phyloP scores from a whole-genome alignment of 2,329 filamentous ascomycete genomes.

The Phialemoniopsis sp. region DNA sequence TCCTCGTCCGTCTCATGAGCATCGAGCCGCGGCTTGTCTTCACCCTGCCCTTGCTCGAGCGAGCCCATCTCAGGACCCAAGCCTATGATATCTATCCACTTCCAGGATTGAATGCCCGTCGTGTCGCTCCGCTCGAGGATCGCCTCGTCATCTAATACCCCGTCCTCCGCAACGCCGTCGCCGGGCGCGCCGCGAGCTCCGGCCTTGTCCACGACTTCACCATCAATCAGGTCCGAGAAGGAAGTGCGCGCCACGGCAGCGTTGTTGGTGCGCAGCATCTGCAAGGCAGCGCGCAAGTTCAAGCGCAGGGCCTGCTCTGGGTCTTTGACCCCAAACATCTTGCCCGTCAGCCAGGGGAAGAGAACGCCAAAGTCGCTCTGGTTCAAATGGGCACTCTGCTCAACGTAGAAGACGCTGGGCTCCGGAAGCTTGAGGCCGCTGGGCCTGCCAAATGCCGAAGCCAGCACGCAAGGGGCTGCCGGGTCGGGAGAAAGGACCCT shows the following conservation, averaged over 20 bases:
- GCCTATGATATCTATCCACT: slow-evolving; percentile 48
- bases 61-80: slow-evolving; percentile 29
- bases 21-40: slow-evolving; percentile 10
- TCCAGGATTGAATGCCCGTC: slow-evolving; percentile 39
- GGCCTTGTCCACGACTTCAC: slow-evolving; percentile 30
- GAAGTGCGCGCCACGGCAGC: slow-evolving; percentile 46
- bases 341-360: slow-evolving; percentile 67
- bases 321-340: slow-evolving; percentile 51
- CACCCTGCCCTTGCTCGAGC: slow-evolving; percentile 6
- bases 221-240: slow-evolving; percentile 44
- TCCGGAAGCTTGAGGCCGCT: slow-evolving; percentile 36
- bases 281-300: slow-evolving; percentile 54
- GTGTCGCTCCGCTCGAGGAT: slow-evolving; percentile 43
- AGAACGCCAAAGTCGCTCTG: slow-evolving; percentile 82
- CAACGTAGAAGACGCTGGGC: slow-evolving; percentile 72
- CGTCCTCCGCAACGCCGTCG: slow-evolving; percentile 22
- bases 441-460: slow-evolving; percentile 35
- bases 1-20: slow-evolving; percentile 17
- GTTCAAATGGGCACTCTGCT: slow-evolving; percentile 71
- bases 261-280: slow-evolving; percentile 47
- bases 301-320: slow-evolving; percentile 56
- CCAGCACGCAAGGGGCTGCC: slow-evolving; percentile 30
- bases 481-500: slow-evolving; percentile 58
- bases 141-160: slow-evolving; percentile 40
- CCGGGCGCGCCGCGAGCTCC: slow-evolving; percentile 10